Conservation (phyloP, 2,329 filamentous ascomycete genomes). For the Cercospora citrullina region DNA sequence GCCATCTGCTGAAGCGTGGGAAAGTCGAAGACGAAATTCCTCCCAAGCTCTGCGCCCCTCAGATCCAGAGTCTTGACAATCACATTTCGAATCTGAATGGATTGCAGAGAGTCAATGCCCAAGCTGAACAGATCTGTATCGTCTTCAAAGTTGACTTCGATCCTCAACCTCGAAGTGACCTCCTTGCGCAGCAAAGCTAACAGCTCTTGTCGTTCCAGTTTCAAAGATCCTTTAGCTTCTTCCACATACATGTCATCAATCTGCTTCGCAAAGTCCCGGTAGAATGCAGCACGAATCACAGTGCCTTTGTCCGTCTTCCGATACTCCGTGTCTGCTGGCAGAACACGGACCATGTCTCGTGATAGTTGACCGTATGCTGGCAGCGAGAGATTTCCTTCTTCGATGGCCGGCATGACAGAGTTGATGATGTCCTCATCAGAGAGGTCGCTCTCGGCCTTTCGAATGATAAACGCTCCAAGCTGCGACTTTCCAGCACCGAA, state of each 20-base stretch:
- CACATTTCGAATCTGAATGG: constrained; percentile 54
- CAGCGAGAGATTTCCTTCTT: constrained; percentile 52
- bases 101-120: constrained; percentile 39
- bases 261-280: constrained; percentile 49
- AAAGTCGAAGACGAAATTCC: constrained; percentile 61
- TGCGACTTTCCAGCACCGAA: constrained; percentile 57
- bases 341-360: constrained; percentile 54
- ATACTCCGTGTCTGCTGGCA: constrained; percentile 49
- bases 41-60: constrained; percentile 48
- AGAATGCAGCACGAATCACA: constrained; percentile 55
- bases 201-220: constrained; percentile 9
- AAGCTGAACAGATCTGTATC: constrained; percentile 38
- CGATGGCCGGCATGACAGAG: constrained; percentile 52
- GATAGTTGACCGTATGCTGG: constrained; percentile 57
- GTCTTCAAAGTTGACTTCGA: constrained; percentile 11
- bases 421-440: constrained; percentile 51
- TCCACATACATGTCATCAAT: constrained; percentile 51
- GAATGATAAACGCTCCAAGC: constrained; percentile 56
- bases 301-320: constrained; percentile 59
- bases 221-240: constrained; percentile 10
- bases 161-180: constrained; percentile 3
- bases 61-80: constrained; percentile 56
- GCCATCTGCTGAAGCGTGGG: constrained; percentile 53
- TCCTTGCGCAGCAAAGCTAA: constrained; percentile 9
- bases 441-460: constrained; percentile 48